Evolutionary conservation across 169 alveolate genomes (phyloP).

Genomic region (Theileria equi): DNA sequence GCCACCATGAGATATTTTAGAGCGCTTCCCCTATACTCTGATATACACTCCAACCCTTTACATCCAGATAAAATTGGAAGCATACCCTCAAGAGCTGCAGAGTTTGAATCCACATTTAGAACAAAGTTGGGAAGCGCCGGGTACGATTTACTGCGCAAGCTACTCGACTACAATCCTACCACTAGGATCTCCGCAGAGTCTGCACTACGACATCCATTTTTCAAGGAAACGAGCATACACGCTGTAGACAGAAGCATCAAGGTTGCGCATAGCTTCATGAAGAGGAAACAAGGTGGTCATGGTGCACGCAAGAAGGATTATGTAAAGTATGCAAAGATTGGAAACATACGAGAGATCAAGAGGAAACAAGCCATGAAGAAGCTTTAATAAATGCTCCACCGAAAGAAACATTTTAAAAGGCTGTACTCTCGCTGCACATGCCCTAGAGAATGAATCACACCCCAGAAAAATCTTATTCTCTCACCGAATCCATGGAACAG

Average conservation of each 20-base stretch:
- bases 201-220: conserved; percentile 77
- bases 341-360: conserved; percentile 44
- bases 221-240: too few species aligned
- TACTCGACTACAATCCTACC: conserved; percentile 66
- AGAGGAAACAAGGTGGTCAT: conserved; percentile 71
- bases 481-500: too few species aligned
- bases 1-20: conserved; percentile 58
- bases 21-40: conserved; percentile 70
- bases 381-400: too few species aligned
- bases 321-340: conserved; percentile 63
- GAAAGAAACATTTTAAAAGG: too few species aligned
- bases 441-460: too few species aligned
- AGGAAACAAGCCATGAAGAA: conserved; percentile 52
- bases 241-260: conserved; percentile 56
- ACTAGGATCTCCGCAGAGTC: conserved; percentile 67
- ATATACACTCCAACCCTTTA: conserved; percentile 58
- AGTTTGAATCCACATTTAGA: conserved; percentile 66
- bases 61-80: conserved; percentile 65
- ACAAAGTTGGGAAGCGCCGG: conserved; percentile 71
- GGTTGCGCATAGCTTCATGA: conserved; percentile 79
- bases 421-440: too few species aligned
- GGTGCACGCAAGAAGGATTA: conserved; percentile 55
- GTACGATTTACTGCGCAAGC: conserved; percentile 64
- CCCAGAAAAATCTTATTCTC: too few species aligned
- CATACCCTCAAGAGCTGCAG: conserved; percentile 50